Evolutionary conservation across 352 stramenopile species (phyloP).

Genomic region (Pythium biforme): DNA sequence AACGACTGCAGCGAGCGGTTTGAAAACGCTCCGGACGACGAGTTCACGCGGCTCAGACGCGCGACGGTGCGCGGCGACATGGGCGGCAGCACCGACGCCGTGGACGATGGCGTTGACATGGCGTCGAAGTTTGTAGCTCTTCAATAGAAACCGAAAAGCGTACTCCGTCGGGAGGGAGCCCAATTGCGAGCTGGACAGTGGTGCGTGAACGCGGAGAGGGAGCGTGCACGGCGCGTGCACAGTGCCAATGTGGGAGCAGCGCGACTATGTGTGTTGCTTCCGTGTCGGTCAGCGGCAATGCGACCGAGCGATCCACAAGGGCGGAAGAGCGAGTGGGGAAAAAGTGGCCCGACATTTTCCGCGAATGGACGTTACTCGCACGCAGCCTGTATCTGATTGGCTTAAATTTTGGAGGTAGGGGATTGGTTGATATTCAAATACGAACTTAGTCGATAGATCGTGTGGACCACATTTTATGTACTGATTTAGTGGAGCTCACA

Average conservation of each 20-base stretch:
- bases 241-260: not conserved
- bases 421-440: constrained; percentile 5
- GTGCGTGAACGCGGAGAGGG: too few species aligned
- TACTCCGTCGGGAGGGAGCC: too few species aligned
- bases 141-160: not conserved
- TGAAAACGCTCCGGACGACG: constrained; percentile 47
- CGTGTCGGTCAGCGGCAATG: not conserved
- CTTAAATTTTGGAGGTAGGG: not conserved
- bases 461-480: not conserved
- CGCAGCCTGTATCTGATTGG: constrained; percentile 1
- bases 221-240: too few species aligned
- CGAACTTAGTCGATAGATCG: not conserved
- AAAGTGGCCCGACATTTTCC: constrained; percentile 1
- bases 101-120: constrained; percentile 28
- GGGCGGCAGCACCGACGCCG: constrained; percentile 27
- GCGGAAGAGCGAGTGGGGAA: not conserved
- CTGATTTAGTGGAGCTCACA: not conserved
- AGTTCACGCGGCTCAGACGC: constrained; percentile 62
- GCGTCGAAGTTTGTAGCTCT: not conserved
- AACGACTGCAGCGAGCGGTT: constrained; percentile 61
- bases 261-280: constrained; percentile 1
- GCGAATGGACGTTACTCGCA: constrained; percentile 12
- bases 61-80: constrained; percentile 29
- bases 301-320: constrained; percentile 28
- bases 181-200: too few species aligned